These are phyloP conservation scores for Sarocladiaceae sp. DNA, from an alignment of 2,329 filamentous ascomycete species.

Conservation along the genomic window DNA sequence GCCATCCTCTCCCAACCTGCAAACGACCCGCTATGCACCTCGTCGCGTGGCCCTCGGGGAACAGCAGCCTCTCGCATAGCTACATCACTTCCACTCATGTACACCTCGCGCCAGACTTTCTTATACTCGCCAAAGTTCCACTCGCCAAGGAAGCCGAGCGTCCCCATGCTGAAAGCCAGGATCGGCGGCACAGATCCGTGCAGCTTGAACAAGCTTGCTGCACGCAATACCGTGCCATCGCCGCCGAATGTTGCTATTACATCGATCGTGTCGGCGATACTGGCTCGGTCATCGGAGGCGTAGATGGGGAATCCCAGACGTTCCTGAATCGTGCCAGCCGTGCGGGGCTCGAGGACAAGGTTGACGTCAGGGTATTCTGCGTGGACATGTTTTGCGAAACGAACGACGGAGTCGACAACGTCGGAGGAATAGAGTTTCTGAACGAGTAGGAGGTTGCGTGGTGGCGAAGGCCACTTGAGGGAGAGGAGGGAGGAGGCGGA, in stretches of 20 bases:
- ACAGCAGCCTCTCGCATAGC: conserved; percentile 37
- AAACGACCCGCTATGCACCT: conserved; percentile 13
- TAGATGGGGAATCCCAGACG: conserved; percentile 70
- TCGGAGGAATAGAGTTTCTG: conserved; percentile 51
- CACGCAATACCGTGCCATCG: conserved; percentile 45
- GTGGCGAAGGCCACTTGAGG: conserved; percentile 47
- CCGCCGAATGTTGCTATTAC: conserved; percentile 86
- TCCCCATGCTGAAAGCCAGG: conserved; percentile 94
- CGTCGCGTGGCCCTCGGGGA: conserved; percentile 22
- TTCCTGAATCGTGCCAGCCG: conserved; percentile 66
- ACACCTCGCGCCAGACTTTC: conserved; percentile 84
- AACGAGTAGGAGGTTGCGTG: conserved; percentile 51
- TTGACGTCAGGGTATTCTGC: conserved; percentile 74
- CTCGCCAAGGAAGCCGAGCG: conserved; percentile 87
- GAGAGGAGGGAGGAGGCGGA: conserved; percentile 47
- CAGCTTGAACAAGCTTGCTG: conserved; percentile 60
- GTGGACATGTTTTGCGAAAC: conserved; percentile 65
- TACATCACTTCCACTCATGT: conserved; percentile 64
- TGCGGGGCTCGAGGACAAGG: conserved; percentile 73
- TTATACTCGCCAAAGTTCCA: conserved; percentile 96
- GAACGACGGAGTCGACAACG: conserved; percentile 45
- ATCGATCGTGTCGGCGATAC: conserved; percentile 75
- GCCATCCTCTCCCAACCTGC: conserved; percentile 64
- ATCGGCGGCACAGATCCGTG: conserved; percentile 80
- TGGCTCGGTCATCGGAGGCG: conserved; percentile 40